Evolutionary conservation across 768 basidiomycete genomes (phyloP).

Genomic region (Serendipita sp.): DNA sequence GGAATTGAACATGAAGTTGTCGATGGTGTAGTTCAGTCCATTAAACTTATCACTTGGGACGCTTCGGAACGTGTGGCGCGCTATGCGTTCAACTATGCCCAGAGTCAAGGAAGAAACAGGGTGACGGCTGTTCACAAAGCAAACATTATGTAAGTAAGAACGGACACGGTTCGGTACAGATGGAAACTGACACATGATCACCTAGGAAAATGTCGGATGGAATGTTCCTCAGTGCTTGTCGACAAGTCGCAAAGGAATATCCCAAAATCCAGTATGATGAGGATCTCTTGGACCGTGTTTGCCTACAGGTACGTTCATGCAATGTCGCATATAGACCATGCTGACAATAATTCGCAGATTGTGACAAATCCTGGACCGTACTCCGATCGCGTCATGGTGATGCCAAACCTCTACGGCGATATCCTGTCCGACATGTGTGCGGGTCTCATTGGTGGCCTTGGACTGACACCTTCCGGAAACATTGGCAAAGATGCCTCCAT

Average conservation of each 20-base stretch:
- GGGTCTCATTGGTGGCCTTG: slow-evolving; percentile 93
- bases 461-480: slow-evolving; percentile 93
- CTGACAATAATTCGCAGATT: slow-evolving; percentile 31
- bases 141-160: slow-evolving; percentile 75
- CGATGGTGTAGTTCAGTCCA: slow-evolving; percentile 96
- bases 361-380: slow-evolving; percentile 88
- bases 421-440: slow-evolving; percentile 98
- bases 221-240: slow-evolving; percentile 97
- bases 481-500: slow-evolving; percentile 98
- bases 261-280: slow-evolving; percentile 90
- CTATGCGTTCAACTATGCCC: slow-evolving; percentile 98
- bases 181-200: not conserved
- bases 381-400: slow-evolving; percentile 97
- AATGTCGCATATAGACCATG: not conserved
- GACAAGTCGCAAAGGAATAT: slow-evolving; percentile 90
- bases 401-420: slow-evolving; percentile 96
- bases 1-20: slow-evolving; percentile 96
- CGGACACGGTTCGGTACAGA: slow-evolving; percentile 12
- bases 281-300: slow-evolving; percentile 91
- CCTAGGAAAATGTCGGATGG: slow-evolving; percentile 99
- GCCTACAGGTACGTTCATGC: slow-evolving; percentile 51
- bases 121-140: slow-evolving; percentile 99
- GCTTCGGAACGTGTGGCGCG: slow-evolving; percentile 97
- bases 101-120: slow-evolving; percentile 66
- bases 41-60: slow-evolving; percentile 98